Percentiles rank a stretch among this genome's conserved stretches.
Conservation (phyloP, 306 rosid species). For the Sechiopsis laciniata region DNA sequence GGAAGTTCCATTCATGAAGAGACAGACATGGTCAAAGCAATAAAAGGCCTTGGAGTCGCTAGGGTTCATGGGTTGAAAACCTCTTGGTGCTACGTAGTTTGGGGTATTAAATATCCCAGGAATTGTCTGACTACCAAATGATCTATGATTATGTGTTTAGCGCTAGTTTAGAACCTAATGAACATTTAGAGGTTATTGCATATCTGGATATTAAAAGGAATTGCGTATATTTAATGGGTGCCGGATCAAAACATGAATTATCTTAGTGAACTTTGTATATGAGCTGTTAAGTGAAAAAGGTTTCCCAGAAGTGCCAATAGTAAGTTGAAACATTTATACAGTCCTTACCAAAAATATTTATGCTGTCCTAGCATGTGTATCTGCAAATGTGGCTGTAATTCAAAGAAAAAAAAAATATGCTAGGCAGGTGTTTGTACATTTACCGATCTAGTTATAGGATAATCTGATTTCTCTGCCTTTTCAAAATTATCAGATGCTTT, state of each 20-base stretch:
- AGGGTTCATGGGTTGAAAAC: neutral
- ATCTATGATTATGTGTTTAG: conserved; percentile 1
- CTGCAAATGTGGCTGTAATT: conserved; percentile 1
- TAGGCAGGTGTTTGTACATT: neutral
- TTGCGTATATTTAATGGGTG: too few relatives aligned
- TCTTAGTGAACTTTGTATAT: neutral
- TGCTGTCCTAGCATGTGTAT: neutral
- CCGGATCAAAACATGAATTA: neutral
- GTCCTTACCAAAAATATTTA: neutral
- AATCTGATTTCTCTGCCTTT: conserved; percentile 1
- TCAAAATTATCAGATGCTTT: conserved; percentile 53
- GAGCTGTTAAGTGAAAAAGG: neutral
- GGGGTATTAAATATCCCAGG: neutral
- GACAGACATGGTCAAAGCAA: neutral
- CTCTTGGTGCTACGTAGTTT: neutral
- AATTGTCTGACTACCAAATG: neutral
- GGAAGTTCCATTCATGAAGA: neutral
- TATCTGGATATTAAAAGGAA: neutral
- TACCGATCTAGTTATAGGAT: neutral
- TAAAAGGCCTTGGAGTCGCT: conserved; percentile 14
- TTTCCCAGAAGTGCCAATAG: neutral
- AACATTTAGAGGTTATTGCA: conserved; percentile 3
- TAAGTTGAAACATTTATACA: neutral
- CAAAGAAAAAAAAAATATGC: neutral
- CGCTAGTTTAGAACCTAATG: conserved; percentile 4